A percentile compares a stretch with the other conserved stretches of the same genome.
phyloP scores from a whole-genome alignment of 306 rosid genomes.

The Urtica urens region DNA sequence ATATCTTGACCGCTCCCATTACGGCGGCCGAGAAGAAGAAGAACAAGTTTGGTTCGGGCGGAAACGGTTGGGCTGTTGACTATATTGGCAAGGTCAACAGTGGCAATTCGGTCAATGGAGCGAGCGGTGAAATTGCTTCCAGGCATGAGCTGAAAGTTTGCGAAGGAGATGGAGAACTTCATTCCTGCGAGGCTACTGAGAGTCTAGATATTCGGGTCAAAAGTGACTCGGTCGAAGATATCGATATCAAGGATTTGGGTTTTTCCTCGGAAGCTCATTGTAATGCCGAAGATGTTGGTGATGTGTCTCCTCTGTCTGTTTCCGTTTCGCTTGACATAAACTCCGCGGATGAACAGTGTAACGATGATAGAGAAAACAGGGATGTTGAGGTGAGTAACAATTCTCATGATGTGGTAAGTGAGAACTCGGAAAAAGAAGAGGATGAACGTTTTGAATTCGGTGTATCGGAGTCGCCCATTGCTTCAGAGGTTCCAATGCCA shows the following conservation, averaged over 20 bases:
- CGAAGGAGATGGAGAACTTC: slow-evolving; percentile 35
- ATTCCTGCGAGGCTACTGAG: slow-evolving; percentile 27
- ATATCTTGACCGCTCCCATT: slow-evolving; percentile 74
- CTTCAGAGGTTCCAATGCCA: no score
- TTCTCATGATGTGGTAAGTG: no score
- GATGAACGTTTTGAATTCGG: no score
- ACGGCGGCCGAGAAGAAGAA: slow-evolving; percentile 52
- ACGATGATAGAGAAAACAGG: no score
- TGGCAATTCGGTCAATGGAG: slow-evolving; percentile 2
- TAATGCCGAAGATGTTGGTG: slow-evolving; percentile 21
- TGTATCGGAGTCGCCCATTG: no score
- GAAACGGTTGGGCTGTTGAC: slow-evolving; percentile 64
- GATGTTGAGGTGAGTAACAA: no score
- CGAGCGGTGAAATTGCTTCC: slow-evolving; percentile 17
- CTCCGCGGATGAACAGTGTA: no score
- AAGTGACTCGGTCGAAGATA: slow-evolving; percentile 21
- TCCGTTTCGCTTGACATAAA: no score
- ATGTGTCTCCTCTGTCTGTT: no score
- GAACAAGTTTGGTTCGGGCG: slow-evolving; percentile 43
- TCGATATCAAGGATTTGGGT: neutral
- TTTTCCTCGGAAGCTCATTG: slow-evolving; percentile 9
- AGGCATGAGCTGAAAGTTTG: slow-evolving; percentile 23
- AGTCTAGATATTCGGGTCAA: slow-evolving; percentile 14
- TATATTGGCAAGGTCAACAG: slow-evolving; percentile 34
- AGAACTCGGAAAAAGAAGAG: no score